Evolutionary conservation across 768 basidiomycete genomes (phyloP).

Genomic region (Amanita brunnescens): DNA sequence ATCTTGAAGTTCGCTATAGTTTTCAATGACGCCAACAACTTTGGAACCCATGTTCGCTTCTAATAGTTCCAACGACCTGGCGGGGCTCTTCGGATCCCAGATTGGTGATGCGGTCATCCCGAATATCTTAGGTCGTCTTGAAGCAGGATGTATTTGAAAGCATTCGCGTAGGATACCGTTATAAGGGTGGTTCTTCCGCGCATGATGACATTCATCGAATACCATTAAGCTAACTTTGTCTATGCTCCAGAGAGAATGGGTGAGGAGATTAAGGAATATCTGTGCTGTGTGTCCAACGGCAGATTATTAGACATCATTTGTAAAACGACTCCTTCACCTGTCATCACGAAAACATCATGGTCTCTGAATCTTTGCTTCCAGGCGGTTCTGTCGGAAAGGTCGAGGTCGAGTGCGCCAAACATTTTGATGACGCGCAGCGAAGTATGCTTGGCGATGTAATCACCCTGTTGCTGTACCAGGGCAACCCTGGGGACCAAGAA

Average conservation of each 20-base stretch:
- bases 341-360: slow-evolving; percentile 79
- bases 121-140: slow-evolving; percentile 70
- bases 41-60: slow-evolving; percentile 69
- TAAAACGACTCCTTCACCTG: slow-evolving; percentile 38
- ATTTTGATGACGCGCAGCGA: slow-evolving; percentile 60
- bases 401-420: slow-evolving; percentile 63
- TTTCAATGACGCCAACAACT: slow-evolving; percentile 64
- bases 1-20: slow-evolving; percentile 53
- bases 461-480: slow-evolving; percentile 75
- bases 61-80: slow-evolving; percentile 49
- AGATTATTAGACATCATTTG: not conserved
- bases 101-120: slow-evolving; percentile 92
- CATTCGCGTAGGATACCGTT: slow-evolving; percentile 72
- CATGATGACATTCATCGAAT: slow-evolving; percentile 80
- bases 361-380: slow-evolving; percentile 59
- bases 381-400: slow-evolving; percentile 52
- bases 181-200: slow-evolving; percentile 68
- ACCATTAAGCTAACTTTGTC: slow-evolving; percentile 61
- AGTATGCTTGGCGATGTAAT: slow-evolving; percentile 56
- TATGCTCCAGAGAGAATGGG: slow-evolving; percentile 76
- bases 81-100: slow-evolving; percentile 68
- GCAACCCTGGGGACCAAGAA: slow-evolving; percentile 84
- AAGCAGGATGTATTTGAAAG: slow-evolving; percentile 30
- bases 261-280: slow-evolving; percentile 71
- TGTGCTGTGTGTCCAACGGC: slow-evolving; percentile 42